Evolutionary conservation across 1,284 basidiomycete genomes (phyloP).

Genomic region (Omphalotus olearius): DNA sequence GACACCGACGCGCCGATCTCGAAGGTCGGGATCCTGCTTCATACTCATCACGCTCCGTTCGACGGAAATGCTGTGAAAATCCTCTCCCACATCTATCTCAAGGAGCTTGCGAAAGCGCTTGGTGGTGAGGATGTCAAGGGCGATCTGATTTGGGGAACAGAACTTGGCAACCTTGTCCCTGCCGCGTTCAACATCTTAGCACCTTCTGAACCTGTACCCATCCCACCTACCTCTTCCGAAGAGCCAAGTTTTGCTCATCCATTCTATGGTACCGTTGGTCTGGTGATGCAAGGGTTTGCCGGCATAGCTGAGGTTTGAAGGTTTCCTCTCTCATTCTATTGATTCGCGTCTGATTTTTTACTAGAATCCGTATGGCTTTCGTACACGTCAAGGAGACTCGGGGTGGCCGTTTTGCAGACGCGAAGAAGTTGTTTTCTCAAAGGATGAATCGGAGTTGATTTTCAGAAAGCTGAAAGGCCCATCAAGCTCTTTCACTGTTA

Average conservation of each 20-base stretch:
- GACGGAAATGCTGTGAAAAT: conserved; percentile 17
- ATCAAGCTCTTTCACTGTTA: not conserved
- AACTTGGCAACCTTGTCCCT: conserved; percentile 14
- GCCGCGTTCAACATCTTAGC: conserved; percentile 13
- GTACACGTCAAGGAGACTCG: conserved; percentile 4
- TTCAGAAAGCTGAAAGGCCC: conserved; percentile 9
- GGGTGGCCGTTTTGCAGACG: conserved; percentile 7
- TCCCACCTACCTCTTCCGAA: conserved; percentile 8
- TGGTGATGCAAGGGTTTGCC: not conserved
- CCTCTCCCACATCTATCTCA: conserved; percentile 12
- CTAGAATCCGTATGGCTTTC: conserved; percentile 13
- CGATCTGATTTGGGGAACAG: conserved; percentile 13
- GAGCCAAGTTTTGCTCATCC: conserved; percentile 10
- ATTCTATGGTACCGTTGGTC: not conserved
- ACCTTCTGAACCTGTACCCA: conserved; percentile 14
- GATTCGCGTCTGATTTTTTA: too few relatives aligned
- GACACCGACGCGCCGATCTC: not conserved
- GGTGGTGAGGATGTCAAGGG: not conserved
- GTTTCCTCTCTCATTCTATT: too few relatives aligned
- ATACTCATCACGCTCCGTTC: conserved; percentile 16
- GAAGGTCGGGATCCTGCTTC: conserved; percentile 13
- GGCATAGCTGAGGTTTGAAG: too few relatives aligned
- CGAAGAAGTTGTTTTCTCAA: conserved; percentile 10
- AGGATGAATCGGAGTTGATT: conserved; percentile 11
- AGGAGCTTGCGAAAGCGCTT: conserved; percentile 8